Conservation (phyloP, 192 early-diverging fungal species). For the Phlyctochytrium bullatum region DNA sequence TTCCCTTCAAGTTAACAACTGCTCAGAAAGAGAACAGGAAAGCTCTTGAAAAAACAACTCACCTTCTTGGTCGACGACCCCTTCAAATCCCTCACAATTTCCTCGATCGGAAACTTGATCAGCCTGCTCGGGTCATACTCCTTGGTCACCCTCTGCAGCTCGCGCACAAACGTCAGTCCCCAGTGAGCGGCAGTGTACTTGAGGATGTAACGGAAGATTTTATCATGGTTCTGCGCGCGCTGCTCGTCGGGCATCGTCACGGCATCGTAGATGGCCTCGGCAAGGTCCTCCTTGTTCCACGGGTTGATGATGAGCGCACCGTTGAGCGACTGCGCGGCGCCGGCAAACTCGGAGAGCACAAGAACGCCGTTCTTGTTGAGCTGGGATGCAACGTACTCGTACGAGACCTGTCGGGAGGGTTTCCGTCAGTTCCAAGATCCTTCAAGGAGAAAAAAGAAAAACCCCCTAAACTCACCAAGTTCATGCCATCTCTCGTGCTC, state of each 20-base stretch:
- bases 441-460: slow-evolving; percentile 7
- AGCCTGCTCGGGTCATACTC: slow-evolving; percentile 64
- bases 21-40: neutral
- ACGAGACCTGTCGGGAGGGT: slow-evolving; percentile 57
- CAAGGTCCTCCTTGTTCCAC: slow-evolving; percentile 97
- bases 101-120: slow-evolving; percentile 53
- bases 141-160: slow-evolving; percentile 71
- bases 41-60: slow-evolving; percentile 1
- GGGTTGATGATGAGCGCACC: slow-evolving; percentile 98
- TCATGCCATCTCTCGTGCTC: slow-evolving; percentile 99
- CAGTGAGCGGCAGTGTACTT: slow-evolving; percentile 98
- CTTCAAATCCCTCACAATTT: slow-evolving; percentile 54
- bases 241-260: slow-evolving; percentile 86
- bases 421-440: neutral
- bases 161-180: slow-evolving; percentile 92
- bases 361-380: slow-evolving; percentile 89
- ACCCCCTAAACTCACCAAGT: slow-evolving; percentile 59
- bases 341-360: slow-evolving; percentile 97
- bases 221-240: slow-evolving; percentile 81
- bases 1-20: neutral
- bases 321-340: slow-evolving; percentile 96
- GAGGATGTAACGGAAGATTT: slow-evolving; percentile 89
- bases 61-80: slow-evolving; percentile 63
- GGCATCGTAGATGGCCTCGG: slow-evolving; percentile 84
- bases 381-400: slow-evolving; percentile 95